These are phyloP conservation scores for Daldinia eschscholtzii DNA, from an alignment of 2,329 filamentous ascomycete species.

Conservation along the genomic window DNA sequence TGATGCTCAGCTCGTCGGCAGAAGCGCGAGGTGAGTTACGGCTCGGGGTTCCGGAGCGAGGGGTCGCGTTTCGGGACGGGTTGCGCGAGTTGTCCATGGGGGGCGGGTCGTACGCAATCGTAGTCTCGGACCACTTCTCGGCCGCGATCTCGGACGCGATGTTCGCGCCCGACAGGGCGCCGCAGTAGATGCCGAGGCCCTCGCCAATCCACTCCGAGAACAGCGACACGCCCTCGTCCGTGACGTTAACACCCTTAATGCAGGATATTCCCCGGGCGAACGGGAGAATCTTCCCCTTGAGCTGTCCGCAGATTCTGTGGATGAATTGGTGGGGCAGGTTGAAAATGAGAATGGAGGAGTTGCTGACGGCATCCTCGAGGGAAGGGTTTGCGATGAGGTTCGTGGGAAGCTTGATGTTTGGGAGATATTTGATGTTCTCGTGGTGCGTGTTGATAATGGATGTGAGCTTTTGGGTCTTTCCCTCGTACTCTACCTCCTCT, in stretches of 20 bases:
- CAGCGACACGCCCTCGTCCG: constrained; percentile 84
- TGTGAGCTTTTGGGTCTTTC: constrained; percentile 86
- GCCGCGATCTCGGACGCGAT: constrained; percentile 94
- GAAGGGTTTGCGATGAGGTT: constrained; percentile 90
- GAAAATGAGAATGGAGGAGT: constrained; percentile 92
- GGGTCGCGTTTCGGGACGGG: constrained; percentile 68
- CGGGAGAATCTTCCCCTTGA: constrained; percentile 89
- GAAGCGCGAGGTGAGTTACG: constrained; percentile 63
- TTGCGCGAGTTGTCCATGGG: constrained; percentile 82
- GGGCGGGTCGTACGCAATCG: constrained; percentile 94
- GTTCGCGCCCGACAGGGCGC: constrained; percentile 94
- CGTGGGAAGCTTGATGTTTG: constrained; percentile 82
- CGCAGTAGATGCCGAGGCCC: constrained; percentile 94
- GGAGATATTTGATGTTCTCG: constrained; percentile 98
- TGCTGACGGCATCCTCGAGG: constrained; percentile 81
- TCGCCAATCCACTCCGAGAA: constrained; percentile 96
- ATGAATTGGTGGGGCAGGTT: constrained; percentile 98
- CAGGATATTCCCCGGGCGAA: constrained; percentile 95
- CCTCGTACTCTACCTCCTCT: constrained; percentile 80
- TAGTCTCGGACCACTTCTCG: constrained; percentile 98
- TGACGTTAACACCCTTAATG: constrained; percentile 97
- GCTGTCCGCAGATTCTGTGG: constrained; percentile 82
- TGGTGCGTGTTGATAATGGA: constrained; percentile 89
- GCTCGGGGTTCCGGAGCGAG: constrained; percentile 62
- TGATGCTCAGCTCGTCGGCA: constrained; percentile 64